Evolutionary conservation across 768 basidiomycete genomes (phyloP), one percentile per base, ranked within the genome.

Genomic region (Zangia roseola): DNA sequence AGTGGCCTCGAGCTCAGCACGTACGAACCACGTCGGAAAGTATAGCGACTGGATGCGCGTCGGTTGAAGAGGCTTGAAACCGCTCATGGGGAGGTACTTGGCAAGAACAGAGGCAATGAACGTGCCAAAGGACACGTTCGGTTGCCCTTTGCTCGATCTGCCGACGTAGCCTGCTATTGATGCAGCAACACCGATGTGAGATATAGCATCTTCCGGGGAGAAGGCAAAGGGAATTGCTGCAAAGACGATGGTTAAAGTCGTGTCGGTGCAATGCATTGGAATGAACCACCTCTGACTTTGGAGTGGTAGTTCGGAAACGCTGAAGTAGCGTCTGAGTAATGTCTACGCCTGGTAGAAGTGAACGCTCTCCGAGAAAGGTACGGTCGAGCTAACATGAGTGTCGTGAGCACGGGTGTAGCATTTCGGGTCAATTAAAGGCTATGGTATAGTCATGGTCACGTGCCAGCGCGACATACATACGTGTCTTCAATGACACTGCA

Each of bases 21-120:
- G 79, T 25, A 85, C 64, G 25, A 81, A 69, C 84, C 84, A 87
- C 10, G 72, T 75, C 4, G 84, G 84, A 43, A 83, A 78, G 59
- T 85, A 87, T 3, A 82, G 64, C 7, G 82, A 75, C 39, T 73
- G 67, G 21, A 81, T 70, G 20, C 72, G 74, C 12, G 65, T 61
- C 20, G 83, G 82, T 40, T 58, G 71, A 5, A 76, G 51, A 41
- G 72, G 66, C 35, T 68, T 61, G 52, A 72, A 69, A 5, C 72
- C 72, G 25, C 71, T 59, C 20, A 57, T 60, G 3, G 75, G 73
- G 24, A 81, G 54, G 43, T 64, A 62, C 24, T 68, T 67, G 16
- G 73, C 70, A 33, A 72, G 59, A 62, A 53, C 0, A 66, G 75
- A 52, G 55, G 61, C 12, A 64, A 30, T 0, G 67, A 38, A 5